These are phyloP conservation scores for Kluyveromyces aestuarii DNA, from an alignment of 805 yeast genomes.

Conservation along the genomic window DNA sequence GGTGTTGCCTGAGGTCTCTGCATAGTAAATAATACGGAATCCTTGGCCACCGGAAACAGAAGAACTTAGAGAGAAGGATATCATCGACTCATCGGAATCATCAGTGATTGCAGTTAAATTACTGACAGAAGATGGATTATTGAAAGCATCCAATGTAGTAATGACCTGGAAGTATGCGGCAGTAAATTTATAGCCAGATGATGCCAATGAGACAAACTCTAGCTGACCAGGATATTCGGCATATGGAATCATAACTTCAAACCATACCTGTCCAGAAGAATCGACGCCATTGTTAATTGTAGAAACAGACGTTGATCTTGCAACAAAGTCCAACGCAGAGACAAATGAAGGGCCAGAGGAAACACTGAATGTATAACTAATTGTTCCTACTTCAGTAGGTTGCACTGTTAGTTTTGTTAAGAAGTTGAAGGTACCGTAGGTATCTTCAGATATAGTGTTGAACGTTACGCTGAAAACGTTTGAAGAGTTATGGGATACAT, in stretches of 20 bases:
- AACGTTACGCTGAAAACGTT: conserved; percentile 17
- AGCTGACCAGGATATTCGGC: conserved; percentile 11
- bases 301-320: conserved; percentile 10
- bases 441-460: conserved; percentile 6
- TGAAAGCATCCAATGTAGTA: conserved; percentile 16
- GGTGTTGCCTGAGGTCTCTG: conserved; percentile 8
- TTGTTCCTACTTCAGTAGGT: conserved; percentile 11
- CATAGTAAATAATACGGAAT: conserved; percentile 18
- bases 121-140: conserved; percentile 15
- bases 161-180: conserved; percentile 17
- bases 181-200: conserved; percentile 11
- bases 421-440: conserved; percentile 18
- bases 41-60: conserved; percentile 22
- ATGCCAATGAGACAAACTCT: conserved; percentile 12
- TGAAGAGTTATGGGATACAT: conserved; percentile 12
- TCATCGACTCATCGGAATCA: conserved; percentile 15
- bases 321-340: conserved; percentile 14
- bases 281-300: conserved; percentile 21
- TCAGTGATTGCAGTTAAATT: conserved; percentile 21
- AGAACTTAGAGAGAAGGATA: conserved; percentile 13
- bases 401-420: conserved; percentile 14
- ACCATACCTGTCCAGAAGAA: conserved; percentile 20
- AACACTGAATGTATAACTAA: conserved; percentile 15
- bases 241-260: conserved; percentile 22
- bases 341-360: conserved; percentile 14